phyloP scores from a whole-genome alignment of 495 filamentous ascomycete species.

The Annulohypoxylon stygium region DNA sequence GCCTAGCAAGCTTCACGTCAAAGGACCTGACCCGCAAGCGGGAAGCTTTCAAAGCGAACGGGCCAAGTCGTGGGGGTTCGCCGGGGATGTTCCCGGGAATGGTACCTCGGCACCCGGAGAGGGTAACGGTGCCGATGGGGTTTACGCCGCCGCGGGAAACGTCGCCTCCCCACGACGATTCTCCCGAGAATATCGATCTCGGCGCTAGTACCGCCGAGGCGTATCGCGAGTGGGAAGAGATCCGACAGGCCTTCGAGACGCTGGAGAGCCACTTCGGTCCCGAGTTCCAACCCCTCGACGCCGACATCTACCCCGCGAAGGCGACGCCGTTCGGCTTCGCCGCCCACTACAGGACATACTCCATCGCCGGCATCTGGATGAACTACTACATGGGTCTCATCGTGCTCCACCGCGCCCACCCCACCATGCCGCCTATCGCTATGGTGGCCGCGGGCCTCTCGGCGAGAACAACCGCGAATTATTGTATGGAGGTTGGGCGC shows the following conservation, averaged over 20 bases:
- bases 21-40: constrained; percentile 84
- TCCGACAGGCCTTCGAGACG: constrained; percentile 75
- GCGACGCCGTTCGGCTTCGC: constrained; percentile 82
- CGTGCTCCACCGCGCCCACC: constrained; percentile 80
- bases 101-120: constrained; percentile 66
- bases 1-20: constrained; percentile 83
- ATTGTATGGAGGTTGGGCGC: constrained; percentile 80
- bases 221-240: constrained; percentile 82
- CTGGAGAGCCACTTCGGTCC: constrained; percentile 76
- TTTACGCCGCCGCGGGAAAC: constrained; percentile 63
- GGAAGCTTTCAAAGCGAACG: constrained; percentile 63
- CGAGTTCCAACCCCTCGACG: constrained; percentile 81
- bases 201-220: constrained; percentile 75
- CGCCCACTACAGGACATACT: constrained; percentile 84
- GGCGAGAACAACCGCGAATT: constrained; percentile 73
- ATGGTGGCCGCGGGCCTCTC: constrained; percentile 84
- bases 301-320: constrained; percentile 73
- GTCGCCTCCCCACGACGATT: constrained; percentile 51
- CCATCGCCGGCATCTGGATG: constrained; percentile 86
- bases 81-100: constrained; percentile 71
- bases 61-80: constrained; percentile 50
- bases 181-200: constrained; percentile 60
- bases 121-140: constrained; percentile 67
- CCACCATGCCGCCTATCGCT: constrained; percentile 90
- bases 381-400: constrained; percentile 87